These are phyloP conservation scores for Sporothrix euskadiensis DNA, from an alignment of 2,329 filamentous ascomycete species.

Conservation along the genomic window DNA sequence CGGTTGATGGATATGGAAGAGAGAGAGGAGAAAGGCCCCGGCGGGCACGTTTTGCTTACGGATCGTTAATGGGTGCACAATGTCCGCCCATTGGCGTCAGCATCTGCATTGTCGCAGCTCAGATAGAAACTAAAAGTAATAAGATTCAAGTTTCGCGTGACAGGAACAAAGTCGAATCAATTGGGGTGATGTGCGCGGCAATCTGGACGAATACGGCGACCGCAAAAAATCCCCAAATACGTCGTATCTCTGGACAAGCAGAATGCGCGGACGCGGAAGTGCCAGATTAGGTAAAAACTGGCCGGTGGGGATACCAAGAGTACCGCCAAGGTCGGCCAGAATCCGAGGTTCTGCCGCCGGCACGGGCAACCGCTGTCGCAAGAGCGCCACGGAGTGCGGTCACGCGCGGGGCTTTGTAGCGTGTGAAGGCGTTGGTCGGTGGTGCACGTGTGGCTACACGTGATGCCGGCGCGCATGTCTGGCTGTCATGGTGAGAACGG, in stretches of 20 bases:
- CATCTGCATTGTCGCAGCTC: neutral
- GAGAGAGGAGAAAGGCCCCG: neutral
- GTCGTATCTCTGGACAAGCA: neutral
- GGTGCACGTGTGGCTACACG: neutral
- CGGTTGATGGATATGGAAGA: neutral
- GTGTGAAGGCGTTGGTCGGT: neutral
- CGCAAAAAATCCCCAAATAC: neutral
- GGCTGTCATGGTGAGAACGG: neutral
- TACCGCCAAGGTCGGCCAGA: neutral
- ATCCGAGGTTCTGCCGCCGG: conserved; percentile 29
- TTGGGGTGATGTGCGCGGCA: neutral
- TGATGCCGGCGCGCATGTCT: neutral
- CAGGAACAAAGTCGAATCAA: neutral
- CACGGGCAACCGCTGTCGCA: conserved; percentile 19
- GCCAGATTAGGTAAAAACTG: neutral
- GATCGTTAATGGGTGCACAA: neutral
- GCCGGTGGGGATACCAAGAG: neutral
- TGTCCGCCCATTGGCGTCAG: conserved; percentile 1
- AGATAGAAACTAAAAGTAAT: neutral
- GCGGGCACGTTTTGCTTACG: neutral
- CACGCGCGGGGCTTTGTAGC: neutral
- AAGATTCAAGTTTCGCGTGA: neutral
- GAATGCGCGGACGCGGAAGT: neutral
- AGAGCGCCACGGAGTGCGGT: neutral
- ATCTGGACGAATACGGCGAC: neutral